Evolutionary conservation across 306 rosid species (phyloP).

Genomic region (Vigna nakashimae): DNA sequence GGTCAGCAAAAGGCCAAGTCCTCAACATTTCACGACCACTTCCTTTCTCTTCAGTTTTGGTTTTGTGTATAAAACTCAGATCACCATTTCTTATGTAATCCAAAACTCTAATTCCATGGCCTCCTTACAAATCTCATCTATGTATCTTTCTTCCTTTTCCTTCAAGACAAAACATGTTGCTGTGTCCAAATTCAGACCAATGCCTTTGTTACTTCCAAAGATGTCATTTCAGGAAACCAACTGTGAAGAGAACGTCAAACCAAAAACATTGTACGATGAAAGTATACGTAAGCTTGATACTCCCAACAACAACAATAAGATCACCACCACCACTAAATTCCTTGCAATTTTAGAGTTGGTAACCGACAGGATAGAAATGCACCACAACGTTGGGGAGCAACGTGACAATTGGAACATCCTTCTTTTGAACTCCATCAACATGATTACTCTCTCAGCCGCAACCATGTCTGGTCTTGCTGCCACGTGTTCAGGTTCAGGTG

Average conservation of each 20-base stretch:
- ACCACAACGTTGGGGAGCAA: slow-evolving; percentile 33
- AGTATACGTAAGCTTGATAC: neutral
- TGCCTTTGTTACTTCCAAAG: slow-evolving; percentile 18
- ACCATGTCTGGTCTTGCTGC: slow-evolving; percentile 39
- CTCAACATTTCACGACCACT: slow-evolving; percentile 1
- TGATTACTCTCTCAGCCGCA: slow-evolving; percentile 41
- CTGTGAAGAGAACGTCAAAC: neutral
- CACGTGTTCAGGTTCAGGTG: neutral
- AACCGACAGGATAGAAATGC: slow-evolving; percentile 43
- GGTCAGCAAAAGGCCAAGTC: slow-evolving; percentile 36
- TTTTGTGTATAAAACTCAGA: neutral
- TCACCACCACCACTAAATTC: neutral
- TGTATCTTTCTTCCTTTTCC: slow-evolving; percentile 4
- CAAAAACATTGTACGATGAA: neutral
- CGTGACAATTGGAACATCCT: slow-evolving; percentile 48
- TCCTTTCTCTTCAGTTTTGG: neutral
- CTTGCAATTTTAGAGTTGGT: slow-evolving; percentile 37
- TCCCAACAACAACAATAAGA: neutral
- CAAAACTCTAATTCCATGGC: neutral
- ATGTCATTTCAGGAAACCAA: slow-evolving; percentile 3
- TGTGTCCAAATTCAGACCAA: neutral
- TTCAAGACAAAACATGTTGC: slow-evolving; percentile 15
- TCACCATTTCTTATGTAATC: neutral
- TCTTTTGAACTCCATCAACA: slow-evolving; percentile 41
- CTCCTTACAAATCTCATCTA: slow-evolving; percentile 19